phyloP scores from a whole-genome alignment of 2,329 filamentous ascomycete species.

The Cucurbitaria berberidis region DNA sequence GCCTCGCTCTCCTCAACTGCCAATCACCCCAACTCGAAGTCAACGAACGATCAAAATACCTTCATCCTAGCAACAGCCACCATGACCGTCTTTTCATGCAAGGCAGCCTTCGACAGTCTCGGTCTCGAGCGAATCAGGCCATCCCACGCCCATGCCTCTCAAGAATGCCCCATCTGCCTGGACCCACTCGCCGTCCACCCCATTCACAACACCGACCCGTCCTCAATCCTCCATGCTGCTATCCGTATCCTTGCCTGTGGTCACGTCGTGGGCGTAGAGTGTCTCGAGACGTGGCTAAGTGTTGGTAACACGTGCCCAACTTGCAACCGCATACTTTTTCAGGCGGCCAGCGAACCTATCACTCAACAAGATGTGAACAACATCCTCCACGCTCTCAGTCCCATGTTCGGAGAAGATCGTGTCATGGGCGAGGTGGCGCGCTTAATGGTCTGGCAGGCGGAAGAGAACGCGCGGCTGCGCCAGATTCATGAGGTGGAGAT shows the following conservation, averaged over 20 bases:
- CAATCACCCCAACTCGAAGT: background rate
- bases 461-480: slow-evolving; percentile 1
- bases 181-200: slow-evolving; percentile 15
- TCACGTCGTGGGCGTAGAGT: slow-evolving; percentile 26
- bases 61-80: background rate
- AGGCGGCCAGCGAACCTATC: slow-evolving; percentile 5
- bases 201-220: background rate
- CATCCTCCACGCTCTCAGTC: slow-evolving; percentile 2
- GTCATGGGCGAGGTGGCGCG: slow-evolving; percentile 11
- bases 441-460: slow-evolving; percentile 6
- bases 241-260: slow-evolving; percentile 23
- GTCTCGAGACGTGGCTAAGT: slow-evolving; percentile 25
- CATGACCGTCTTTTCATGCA: slow-evolving; percentile 24
- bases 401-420: background rate
- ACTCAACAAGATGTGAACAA: slow-evolving; percentile 14
- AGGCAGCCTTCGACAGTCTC: slow-evolving; percentile 15
- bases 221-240: slow-evolving; percentile 13
- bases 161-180: slow-evolving; percentile 25
- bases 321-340: slow-evolving; percentile 25
- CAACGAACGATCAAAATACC: background rate
- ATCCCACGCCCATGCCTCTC: slow-evolving; percentile 14
- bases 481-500: slow-evolving; percentile 8
- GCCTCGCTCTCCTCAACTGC: too few relatives aligned
- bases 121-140: slow-evolving; percentile 11
- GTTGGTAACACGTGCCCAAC: slow-evolving; percentile 21